Evolutionary conservation across 2,329 filamentous ascomycete genomes (phyloP), one percentile per base, ranked within the genome.

Genomic region (Paecilomyces fulvus): DNA sequence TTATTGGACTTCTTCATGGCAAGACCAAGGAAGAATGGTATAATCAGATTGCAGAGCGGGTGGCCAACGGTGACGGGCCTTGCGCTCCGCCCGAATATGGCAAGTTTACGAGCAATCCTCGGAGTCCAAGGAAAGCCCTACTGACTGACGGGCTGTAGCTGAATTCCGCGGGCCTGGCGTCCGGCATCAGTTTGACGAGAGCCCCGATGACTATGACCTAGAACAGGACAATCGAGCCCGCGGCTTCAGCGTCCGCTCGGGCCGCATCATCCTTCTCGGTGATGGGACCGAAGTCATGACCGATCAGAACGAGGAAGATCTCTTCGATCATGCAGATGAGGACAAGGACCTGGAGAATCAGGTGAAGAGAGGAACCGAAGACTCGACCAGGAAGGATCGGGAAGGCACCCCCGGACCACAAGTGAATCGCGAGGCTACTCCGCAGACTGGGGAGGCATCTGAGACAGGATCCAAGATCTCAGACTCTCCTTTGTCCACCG

Each of bases 11-110:
- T 71, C 83, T 99, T 64, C 85, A 89, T 69, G 94, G 92, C 73
- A 91, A 89, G 81, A 89, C 86, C 66, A 95, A 95, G 83, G 92
- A 96, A 70, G 88, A 96, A 78, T 99, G 94, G 94, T 99, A 99
- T 75, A 90, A 96, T 69, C 87, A 92, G 79, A 88, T 99, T 73
- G 90, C 88, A 68, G 90, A 88, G 79, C 85, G 94, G 71, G 94
- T 99, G 75, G 90, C 92, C 66, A 92, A 92, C 73, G 94, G 92
- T 76, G 94, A 99, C 77, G 94, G 94, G 68, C 94, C 94, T 73
- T 97, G 92, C 80, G 94, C 94, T 74, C 94, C 94, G 77, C 94
- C 92, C 70, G 94, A 99, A 86, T 99, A 97, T 81, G 94, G 94
- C 92, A 92, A 87, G 90, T 84, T 78, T 78, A 72, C 73, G 77